Percentiles rank a stretch among this genome's conserved stretches.
Conservation (phyloP, 352 stramenopile genomes). For the Thraustochytrium striatum region DNA sequence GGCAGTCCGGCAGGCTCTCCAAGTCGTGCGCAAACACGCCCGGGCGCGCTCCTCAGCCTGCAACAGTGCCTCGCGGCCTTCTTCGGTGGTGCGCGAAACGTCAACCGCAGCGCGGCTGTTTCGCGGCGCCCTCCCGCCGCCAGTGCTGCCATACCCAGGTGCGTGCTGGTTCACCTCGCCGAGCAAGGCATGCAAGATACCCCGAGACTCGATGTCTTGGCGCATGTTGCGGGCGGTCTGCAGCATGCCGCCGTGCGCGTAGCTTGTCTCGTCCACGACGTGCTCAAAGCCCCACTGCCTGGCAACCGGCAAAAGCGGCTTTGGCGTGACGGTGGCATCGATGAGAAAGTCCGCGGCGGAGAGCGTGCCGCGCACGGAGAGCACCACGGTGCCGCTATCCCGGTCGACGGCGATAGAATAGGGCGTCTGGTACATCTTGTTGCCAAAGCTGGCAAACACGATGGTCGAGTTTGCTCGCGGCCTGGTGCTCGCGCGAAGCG, state of each 20-base stretch:
- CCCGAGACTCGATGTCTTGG: conserved; percentile 18
- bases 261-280: neutral
- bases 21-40: conserved; percentile 7
- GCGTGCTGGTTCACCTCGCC: no score
- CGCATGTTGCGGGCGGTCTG: conserved; percentile 19
- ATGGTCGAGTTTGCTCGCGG: neutral
- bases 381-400: conserved; percentile 30
- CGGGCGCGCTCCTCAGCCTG: no score
- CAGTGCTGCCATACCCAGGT: no score
- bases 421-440: conserved; percentile 1
- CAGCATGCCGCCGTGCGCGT: conserved; percentile 45
- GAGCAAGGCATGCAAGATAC: conserved; percentile 22
- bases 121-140: no score
- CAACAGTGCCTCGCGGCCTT: no score
- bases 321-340: conserved; percentile 36
- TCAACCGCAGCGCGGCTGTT: no score
- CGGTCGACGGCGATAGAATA: conserved; percentile 47
- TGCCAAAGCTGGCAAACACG: conserved; percentile 43
- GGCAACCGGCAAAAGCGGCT: neutral
- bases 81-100: no score
- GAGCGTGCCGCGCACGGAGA: conserved; percentile 29
- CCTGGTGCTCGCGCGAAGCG: neutral
- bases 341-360: conserved; percentile 39
- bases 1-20: neutral
- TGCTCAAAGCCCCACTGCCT: conserved; percentile 36